Base-by-base conservation (phyloP, 164 flowering plant species). In the Berberis thunbergii region DNA sequence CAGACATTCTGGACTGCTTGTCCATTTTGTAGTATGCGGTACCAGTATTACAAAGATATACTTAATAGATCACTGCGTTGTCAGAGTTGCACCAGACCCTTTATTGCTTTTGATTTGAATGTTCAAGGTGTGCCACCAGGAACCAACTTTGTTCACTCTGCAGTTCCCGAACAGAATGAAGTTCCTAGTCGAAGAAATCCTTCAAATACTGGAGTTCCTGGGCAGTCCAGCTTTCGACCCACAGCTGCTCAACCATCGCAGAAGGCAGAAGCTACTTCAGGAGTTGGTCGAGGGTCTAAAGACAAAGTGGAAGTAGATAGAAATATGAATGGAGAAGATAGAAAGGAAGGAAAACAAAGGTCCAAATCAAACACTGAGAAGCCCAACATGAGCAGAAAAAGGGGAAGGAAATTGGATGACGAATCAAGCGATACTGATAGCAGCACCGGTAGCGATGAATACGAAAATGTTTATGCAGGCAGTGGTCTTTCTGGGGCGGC, bases 1-100 rank as follows among this genome's bases (percentile, higher is more conserved):
- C 58, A 13, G 10, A 69, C 77, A 13, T 77, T 77, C 62, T 77
- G 80, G 80, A 77, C 80, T 41, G 3, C 45, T 26, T 77, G 80
- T 43, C 73, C 80, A n/a, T 71, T 49, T 43, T 77, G 80, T 67
- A 53, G 10, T 48, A 53, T 64, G 46, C 69, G 52, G 65, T 74
- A 66, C 60, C 75, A 77, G 40, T 74, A 71, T 48, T 74, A 71
- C 63, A 66, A n/a, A 55, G 50, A 48, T 9, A 43, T 74, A 49
- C 4, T 74, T 41, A 69, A 72, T 68, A 66, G 53, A 60, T 40
- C 45, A 50, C 48, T 77, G 10, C 69, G 62, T 7, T 77, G 80
- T 64, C 75, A 69, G 58, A 60, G 2, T 41, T 77, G 80, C 52
- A 43, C 38, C 39, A 71, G 54, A 46, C 60, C 73, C 41, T 80